Evolutionary conservation across 768 basidiomycete species (phyloP), one percentile per base, ranked within the genome.

Genomic region (Kwoniella sp.): DNA sequence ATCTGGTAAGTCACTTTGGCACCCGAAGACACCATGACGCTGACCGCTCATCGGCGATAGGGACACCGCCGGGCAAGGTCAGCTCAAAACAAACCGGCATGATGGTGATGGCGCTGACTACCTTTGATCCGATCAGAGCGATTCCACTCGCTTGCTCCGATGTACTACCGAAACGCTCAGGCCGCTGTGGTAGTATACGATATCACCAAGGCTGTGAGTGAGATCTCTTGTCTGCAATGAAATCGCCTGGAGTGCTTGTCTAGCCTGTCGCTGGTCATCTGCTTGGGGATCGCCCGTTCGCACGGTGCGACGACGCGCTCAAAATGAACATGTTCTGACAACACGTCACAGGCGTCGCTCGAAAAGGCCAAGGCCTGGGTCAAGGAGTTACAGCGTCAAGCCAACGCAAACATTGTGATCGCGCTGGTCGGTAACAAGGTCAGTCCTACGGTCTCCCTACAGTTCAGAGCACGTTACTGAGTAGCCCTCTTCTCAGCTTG

Each of bases 341-440:
- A 36, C 29, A 9, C 31, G n/a, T 33, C 22, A 10, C 34, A 76
- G 38, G 82, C 86, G 51, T 93, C 90, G 67, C 80, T 99, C 53
- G 93, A 98, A 75, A 98, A 98, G 75, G 95, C 95, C 48, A 96
- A 98, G 79, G 90, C 92, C 26, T 99, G 95, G 95, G 91, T 99
- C 53, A 96, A 95, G 78, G 95, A 99, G 76, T 81, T 99, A 20
- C 95, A 99, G 73, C 84, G 95, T 60, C 95, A 99, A 71, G 95
- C 95, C 20, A 95, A 96, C 73, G 92, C 93, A 29, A 98, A 98
- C 74, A 98, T 98, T 70, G 92, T 99, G 71, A 96, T 99, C 66
- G 92, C 93, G 5, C 84, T 99, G 45, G 90, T 89, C 10, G 95
- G 95, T 26, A 99, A 99, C 81, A 98, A 99, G 77, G 82, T 96